Evolutionary conservation across 208 protist species (phyloP).

Genomic region (Trypanosoma caninum): DNA sequence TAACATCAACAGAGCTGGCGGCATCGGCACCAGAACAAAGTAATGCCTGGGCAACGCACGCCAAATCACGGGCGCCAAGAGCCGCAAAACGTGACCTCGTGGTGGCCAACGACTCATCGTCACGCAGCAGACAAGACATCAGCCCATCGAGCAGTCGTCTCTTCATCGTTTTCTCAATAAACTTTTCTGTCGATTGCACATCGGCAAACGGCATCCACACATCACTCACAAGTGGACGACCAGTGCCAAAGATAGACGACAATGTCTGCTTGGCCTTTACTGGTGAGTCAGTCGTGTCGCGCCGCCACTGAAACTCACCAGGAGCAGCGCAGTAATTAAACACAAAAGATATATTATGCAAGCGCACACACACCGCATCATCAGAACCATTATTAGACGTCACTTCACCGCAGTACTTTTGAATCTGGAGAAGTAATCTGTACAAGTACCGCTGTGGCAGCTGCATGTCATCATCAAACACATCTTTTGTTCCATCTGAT

Average conservation of each 20-base stretch:
- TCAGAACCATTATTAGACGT: background rate
- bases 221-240: constrained; percentile 19
- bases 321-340: constrained; percentile 22
- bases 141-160: constrained; percentile 12
- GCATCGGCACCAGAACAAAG: background rate
- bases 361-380: background rate
- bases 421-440: constrained; percentile 18
- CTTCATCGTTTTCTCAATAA: constrained; percentile 1
- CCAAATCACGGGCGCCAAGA: constrained; percentile 23
- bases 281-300: background rate
- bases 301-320: background rate
- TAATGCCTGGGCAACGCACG: constrained; percentile 15
- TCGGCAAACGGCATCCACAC: constrained; percentile 14
- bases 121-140: constrained; percentile 21
- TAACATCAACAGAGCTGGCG: background rate
- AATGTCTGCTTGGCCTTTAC: background rate
- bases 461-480: constrained; percentile 9
- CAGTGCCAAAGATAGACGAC: constrained; percentile 13
- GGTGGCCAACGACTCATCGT: constrained; percentile 15
- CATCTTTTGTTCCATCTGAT: background rate
- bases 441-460: constrained; percentile 13
- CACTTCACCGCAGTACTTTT: constrained; percentile 9
- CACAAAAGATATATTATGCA: constrained; percentile 22
- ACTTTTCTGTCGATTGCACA: background rate
- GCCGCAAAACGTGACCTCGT: constrained; percentile 16